Conservation (phyloP, 495 filamentous ascomycete genomes). For the Penicillium mononematosum region DNA sequence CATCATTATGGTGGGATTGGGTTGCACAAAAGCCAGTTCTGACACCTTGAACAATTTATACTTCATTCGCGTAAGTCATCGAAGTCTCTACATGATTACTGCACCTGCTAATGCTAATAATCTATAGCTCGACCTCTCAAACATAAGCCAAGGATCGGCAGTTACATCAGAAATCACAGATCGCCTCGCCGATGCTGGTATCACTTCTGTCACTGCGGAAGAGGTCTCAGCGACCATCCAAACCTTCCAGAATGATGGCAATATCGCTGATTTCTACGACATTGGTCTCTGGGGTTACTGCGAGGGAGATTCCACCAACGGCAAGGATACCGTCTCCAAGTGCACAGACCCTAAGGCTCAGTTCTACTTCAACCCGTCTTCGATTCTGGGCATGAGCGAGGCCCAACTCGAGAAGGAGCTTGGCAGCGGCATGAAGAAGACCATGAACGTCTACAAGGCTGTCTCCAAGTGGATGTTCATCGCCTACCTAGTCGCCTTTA, state of each 20-base stretch:
- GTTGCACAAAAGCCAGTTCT: conserved; percentile 65
- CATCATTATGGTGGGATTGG: conserved; percentile 68
- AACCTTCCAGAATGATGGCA: conserved; percentile 46
- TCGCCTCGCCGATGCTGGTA: conserved; percentile 27
- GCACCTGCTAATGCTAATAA: conserved; percentile 16
- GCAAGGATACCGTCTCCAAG: conserved; percentile 37
- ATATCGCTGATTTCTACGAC: conserved; percentile 74
- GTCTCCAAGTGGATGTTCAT: conserved; percentile 80
- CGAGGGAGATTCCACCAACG: conserved; percentile 56
- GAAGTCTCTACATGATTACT: background rate
- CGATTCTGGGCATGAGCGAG: conserved; percentile 61
- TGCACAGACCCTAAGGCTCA: conserved; percentile 59
- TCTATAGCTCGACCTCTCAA: conserved; percentile 38
- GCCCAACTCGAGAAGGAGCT: conserved; percentile 55
- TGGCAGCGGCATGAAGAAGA: conserved; percentile 61
- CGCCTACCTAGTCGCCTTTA: conserved; percentile 66
- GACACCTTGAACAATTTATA: conserved; percentile 54
- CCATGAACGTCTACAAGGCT: conserved; percentile 66
- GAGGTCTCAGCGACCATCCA: conserved; percentile 35
- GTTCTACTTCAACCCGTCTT: conserved; percentile 75
- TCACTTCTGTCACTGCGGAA: conserved; percentile 32
- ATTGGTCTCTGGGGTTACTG: conserved; percentile 90
- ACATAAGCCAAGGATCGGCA: conserved; percentile 34
- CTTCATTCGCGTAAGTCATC: conserved; percentile 64
- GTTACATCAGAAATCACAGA: conserved; percentile 24